Percentiles rank a stretch among this genome's conserved stretches.
These are phyloP conservation scores for Mycena amicta DNA, from an alignment of 768 basidiomycete species.

Conservation along the genomic window DNA sequence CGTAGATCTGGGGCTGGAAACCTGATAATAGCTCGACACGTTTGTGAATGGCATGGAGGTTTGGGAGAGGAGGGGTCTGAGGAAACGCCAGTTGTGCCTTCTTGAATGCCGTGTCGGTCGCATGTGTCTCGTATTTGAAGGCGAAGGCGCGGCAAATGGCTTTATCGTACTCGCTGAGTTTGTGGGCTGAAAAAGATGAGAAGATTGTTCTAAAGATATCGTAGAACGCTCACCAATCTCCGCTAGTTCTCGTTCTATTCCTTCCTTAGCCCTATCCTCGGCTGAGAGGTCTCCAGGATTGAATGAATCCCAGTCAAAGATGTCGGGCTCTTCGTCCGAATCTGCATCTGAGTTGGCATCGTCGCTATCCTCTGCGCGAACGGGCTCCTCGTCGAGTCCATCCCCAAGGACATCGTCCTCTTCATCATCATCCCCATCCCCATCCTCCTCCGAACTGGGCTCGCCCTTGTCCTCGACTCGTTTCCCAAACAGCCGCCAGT, in stretches of 20 bases:
- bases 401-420: too few relatives aligned
- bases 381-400: neutral
- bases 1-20: constrained; percentile 25
- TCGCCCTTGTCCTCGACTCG: neutral
- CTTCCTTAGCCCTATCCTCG: neutral
- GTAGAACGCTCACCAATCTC: neutral
- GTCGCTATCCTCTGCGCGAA: neutral
- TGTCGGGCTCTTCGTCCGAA: neutral
- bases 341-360: too few relatives aligned
- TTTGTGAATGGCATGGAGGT: neutral
- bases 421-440: neutral
- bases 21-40: constrained; percentile 29
- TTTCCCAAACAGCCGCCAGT: neutral
- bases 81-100: neutral
- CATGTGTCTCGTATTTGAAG: constrained; percentile 21
- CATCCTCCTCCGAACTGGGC: too few relatives aligned
- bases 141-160: constrained; percentile 26
- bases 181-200: constrained; percentile 8
- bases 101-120: constrained; percentile 18
- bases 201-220: neutral
- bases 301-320: constrained; percentile 1
- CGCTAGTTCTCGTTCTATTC: neutral
- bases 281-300: neutral
- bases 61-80: neutral
- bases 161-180: constrained; percentile 20